Evolutionary conservation across 2,329 filamentous ascomycete species (phyloP).

Genomic region (Epicoccum sorghinum): DNA sequence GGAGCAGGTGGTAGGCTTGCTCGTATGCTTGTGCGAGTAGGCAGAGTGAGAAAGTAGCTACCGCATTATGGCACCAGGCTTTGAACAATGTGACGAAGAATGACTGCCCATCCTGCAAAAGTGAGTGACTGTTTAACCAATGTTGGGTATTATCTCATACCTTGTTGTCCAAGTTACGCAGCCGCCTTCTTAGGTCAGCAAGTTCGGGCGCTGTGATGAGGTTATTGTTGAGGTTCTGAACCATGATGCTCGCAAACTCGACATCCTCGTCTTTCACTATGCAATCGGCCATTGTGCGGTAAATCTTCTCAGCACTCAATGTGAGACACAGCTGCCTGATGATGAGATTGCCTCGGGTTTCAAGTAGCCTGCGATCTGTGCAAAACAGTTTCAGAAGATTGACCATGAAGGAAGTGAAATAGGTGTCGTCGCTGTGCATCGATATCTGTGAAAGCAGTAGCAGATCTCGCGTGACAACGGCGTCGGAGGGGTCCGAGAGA

Average conservation of each 20-base stretch:
- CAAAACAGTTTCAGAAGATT: slow-evolving; percentile 94
- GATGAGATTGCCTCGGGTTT: slow-evolving; percentile 93
- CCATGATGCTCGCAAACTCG: slow-evolving; percentile 99
- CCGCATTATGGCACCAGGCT: slow-evolving; percentile 98
- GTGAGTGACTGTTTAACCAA: slow-evolving; percentile 24
- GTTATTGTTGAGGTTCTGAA: slow-evolving; percentile 98
- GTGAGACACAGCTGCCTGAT: slow-evolving; percentile 94
- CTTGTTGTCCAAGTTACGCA: slow-evolving; percentile 88
- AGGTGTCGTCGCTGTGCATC: slow-evolving; percentile 93
- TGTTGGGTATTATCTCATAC: background rate
- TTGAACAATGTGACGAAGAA: slow-evolving; percentile 94
- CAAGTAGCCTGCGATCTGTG: slow-evolving; percentile 87
- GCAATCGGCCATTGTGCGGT: slow-evolving; percentile 92
- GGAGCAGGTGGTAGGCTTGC: slow-evolving; percentile 92
- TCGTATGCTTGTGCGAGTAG: slow-evolving; percentile 96
- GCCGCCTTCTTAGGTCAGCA: slow-evolving; percentile 83
- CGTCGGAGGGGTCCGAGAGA: slow-evolving; percentile 90
- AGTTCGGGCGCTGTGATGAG: slow-evolving; percentile 96
- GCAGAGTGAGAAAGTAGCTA: slow-evolving; percentile 95
- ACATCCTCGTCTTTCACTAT: slow-evolving; percentile 98
- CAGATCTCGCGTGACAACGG: slow-evolving; percentile 92
- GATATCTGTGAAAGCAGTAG: slow-evolving; percentile 96
- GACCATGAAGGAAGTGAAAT: slow-evolving; percentile 98
- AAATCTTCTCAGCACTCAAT: slow-evolving; percentile 92
- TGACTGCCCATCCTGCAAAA: slow-evolving; percentile 79